Conservation (phyloP, 129 eudicot species). For the Flaveria ramosissima region DNA sequence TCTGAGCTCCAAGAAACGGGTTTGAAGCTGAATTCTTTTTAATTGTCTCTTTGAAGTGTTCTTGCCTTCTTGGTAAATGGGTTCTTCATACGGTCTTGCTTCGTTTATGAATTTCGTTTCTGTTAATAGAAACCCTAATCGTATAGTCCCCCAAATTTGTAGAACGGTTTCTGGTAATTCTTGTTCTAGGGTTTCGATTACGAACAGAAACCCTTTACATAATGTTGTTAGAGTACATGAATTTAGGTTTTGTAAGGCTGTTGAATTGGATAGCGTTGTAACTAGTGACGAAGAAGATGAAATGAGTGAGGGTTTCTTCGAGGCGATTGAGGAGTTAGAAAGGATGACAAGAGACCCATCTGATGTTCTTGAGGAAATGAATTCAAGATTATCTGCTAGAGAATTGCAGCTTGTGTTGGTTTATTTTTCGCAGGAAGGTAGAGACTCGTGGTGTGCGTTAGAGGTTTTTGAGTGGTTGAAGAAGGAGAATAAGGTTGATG, state of each 20-base stretch:
- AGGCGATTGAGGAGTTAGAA: conserved; percentile 87
- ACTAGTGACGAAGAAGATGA: conserved; percentile 81
- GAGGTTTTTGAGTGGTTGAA: conserved; percentile 94
- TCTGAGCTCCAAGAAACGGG: neutral
- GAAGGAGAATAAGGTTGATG: conserved; percentile 84
- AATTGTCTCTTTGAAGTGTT: neutral
- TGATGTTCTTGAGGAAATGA: conserved; percentile 87
- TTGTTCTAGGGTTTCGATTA: conserved; percentile 35
- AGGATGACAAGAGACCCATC: conserved; percentile 85
- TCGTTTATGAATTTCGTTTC: conserved; percentile 22
- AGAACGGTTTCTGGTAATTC: conserved; percentile 22
- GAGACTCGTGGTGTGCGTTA: conserved; percentile 89
- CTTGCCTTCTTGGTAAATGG: conserved; percentile 37
- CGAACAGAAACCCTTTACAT: conserved; percentile 22
- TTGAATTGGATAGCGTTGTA: conserved; percentile 57
- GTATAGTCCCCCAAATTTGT: neutral
- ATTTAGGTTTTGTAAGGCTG: conserved; percentile 46
- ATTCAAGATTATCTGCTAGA: conserved; percentile 56
- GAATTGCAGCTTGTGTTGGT: conserved; percentile 86
- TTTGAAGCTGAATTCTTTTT: neutral
- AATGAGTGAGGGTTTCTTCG: conserved; percentile 81
- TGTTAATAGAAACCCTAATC: conserved; percentile 16
- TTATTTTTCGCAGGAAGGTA: conserved; percentile 91
- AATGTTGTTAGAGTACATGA: neutral
- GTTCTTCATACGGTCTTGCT: conserved; percentile 31